Conservation (phyloP, 169 alveolate species). For the Plasmodium gonderi region DNA sequence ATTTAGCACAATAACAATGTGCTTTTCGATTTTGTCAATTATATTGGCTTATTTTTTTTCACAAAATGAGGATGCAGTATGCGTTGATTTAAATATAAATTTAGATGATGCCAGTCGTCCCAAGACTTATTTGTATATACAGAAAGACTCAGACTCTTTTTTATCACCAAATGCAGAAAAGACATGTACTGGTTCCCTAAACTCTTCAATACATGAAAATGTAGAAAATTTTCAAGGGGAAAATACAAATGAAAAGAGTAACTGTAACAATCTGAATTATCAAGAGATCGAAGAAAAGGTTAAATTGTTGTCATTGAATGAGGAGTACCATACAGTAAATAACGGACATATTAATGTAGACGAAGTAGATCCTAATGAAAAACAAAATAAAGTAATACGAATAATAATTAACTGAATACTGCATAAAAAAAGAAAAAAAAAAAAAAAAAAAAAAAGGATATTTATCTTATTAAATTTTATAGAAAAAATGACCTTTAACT, state of each 20-base stretch:
- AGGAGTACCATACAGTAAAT: not conserved
- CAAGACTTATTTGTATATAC: slow-evolving; percentile 34
- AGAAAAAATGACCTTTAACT: no score
- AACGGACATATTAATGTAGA: not conserved
- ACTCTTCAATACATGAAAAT: not conserved
- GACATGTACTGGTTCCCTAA: not conserved
- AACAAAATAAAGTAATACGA: slow-evolving; percentile 2
- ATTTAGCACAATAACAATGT: slow-evolving; percentile 39
- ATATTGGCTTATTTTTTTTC: slow-evolving; percentile 11
- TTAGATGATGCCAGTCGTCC: slow-evolving; percentile 2
- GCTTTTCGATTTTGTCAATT: slow-evolving; percentile 14
- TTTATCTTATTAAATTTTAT: no score
- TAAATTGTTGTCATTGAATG: not conserved
- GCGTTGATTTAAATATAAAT: slow-evolving; percentile 27
- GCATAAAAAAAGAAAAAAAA: not conserved
- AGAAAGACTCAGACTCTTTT: not conserved
- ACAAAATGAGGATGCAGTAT: slow-evolving; percentile 2
- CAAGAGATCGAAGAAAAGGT: not conserved
- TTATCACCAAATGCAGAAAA: not conserved
- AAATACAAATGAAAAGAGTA: not conserved
- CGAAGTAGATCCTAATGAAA: not conserved
- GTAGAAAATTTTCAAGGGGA: not conserved
- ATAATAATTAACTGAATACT: not conserved
- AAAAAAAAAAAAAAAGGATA: no score
- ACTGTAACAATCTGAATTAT: not conserved